phyloP scores from a whole-genome alignment of 1,139 yeast species.

The Geotrichum fermentans region DNA sequence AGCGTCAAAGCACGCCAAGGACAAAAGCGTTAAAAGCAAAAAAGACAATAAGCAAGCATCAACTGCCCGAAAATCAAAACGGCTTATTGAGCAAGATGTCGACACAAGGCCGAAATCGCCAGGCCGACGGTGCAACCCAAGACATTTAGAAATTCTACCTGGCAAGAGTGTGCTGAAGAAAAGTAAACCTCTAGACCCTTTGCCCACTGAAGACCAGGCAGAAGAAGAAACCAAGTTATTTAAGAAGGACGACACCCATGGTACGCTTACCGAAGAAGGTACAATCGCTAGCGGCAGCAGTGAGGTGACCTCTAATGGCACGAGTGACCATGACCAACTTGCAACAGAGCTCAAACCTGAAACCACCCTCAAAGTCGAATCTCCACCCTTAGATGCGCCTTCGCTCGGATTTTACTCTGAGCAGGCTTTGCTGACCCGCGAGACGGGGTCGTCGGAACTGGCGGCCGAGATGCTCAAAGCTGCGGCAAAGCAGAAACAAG shows the following conservation, averaged over 20 bases:
- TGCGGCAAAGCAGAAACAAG: background rate
- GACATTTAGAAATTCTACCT: conserved; percentile 15
- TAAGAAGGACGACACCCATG: too few species aligned
- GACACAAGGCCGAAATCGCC: conserved; percentile 19
- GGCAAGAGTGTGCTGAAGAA: conserved; percentile 14
- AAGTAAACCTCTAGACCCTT: background rate
- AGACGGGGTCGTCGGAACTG: background rate
- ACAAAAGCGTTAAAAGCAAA: background rate
- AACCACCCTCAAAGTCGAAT: too few species aligned
- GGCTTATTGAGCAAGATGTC: conserved; percentile 11
- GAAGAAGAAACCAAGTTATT: background rate
- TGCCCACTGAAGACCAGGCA: background rate
- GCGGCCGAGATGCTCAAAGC: background rate
- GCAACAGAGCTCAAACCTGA: too few species aligned
- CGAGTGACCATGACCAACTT: too few species aligned
- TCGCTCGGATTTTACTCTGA: conserved; percentile 11
- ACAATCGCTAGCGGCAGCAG: too few species aligned
- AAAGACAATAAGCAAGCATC: background rate
- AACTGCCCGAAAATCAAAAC: conserved; percentile 14
- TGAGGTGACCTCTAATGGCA: background rate
- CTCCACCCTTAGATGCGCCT: too few species aligned
- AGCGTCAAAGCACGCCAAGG: background rate
- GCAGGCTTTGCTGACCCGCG: conserved; percentile 4
- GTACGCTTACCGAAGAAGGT: too few species aligned
- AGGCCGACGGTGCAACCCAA: conserved; percentile 18